Evolutionary conservation across 78 protist species (phyloP).

Genomic region (Polysphondylium violaceum): DNA sequence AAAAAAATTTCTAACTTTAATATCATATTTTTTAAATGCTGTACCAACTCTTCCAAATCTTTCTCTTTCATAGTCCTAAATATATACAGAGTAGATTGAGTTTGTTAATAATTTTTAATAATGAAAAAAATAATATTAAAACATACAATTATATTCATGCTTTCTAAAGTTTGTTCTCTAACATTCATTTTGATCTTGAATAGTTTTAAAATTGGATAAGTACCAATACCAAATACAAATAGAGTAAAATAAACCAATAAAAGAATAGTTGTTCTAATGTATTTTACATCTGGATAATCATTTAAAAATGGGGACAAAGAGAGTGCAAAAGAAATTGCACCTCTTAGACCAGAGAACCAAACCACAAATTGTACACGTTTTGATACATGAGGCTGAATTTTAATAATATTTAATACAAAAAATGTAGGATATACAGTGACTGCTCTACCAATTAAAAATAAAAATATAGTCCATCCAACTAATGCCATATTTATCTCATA

Average conservation of each 20-base stretch:
- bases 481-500: background rate
- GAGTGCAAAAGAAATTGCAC: constrained; percentile 94
- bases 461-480: constrained; percentile 16
- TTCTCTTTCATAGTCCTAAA: no score
- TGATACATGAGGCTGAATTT: background rate
- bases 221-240: constrained; percentile 36
- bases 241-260: constrained; percentile 47
- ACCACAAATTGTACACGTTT: constrained; percentile 40
- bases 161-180: background rate
- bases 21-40: no score
- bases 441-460: constrained; percentile 17
- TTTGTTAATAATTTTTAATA: no score
- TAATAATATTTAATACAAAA: constrained; percentile 4
- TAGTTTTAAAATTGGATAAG: constrained; percentile 39
- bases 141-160: background rate
- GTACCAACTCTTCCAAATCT: no score
- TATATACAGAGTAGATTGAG: no score
- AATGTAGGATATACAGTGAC: constrained; percentile 18
- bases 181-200: constrained; percentile 16
- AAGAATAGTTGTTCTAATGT: constrained; percentile 15
- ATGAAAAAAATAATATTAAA: no score
- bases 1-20: no score
- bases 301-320: no score
- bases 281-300: background rate
- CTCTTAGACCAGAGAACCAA: constrained; percentile 90